Evolutionary conservation across 1,284 basidiomycete genomes (phyloP).

Genomic region (Ustilago cynodontis): DNA sequence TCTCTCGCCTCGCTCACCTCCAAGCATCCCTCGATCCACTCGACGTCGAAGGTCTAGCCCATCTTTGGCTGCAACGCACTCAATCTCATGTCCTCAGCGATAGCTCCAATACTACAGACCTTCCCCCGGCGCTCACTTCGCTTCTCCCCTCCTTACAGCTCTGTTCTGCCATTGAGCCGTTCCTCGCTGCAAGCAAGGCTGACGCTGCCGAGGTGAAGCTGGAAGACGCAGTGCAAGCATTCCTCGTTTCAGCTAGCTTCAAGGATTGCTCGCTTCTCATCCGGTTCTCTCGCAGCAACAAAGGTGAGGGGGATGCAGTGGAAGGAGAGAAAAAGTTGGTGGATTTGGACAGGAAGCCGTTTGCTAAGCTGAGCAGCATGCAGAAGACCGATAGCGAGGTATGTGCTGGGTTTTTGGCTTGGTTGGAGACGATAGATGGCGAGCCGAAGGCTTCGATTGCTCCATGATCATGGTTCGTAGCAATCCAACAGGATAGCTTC

Average conservation of each 20-base stretch:
- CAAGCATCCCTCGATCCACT: conserved; percentile 84
- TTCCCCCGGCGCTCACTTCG: conserved; percentile 7
- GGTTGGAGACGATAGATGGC: conserved; percentile 17
- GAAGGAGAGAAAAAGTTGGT: conserved; percentile 68
- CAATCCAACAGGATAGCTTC: not conserved
- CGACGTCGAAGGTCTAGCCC: conserved; percentile 82
- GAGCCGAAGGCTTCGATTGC: conserved; percentile 2
- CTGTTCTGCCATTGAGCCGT: not conserved
- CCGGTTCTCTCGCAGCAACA: conserved; percentile 60
- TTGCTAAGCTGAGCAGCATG: conserved; percentile 79
- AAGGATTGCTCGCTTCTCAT: conserved; percentile 94
- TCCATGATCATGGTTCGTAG: not conserved
- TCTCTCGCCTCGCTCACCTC: conserved; percentile 76
- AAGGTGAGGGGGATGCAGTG: not conserved
- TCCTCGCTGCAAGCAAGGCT: conserved; percentile 6
- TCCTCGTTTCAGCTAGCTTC: conserved; percentile 89
- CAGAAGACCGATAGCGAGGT: conserved; percentile 76
- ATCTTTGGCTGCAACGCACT: conserved; percentile 34
- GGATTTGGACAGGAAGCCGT: conserved; percentile 86
- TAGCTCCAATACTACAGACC: not conserved
- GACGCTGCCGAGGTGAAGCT: not conserved
- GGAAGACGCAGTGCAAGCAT: conserved; percentile 67
- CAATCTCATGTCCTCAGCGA: conserved; percentile 28
- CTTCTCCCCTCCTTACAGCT: conserved; percentile 17
- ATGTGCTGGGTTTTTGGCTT: conserved; percentile 25